phyloP scores from a whole-genome alignment of 257 asterid genomes.

The Vinca minor region DNA sequence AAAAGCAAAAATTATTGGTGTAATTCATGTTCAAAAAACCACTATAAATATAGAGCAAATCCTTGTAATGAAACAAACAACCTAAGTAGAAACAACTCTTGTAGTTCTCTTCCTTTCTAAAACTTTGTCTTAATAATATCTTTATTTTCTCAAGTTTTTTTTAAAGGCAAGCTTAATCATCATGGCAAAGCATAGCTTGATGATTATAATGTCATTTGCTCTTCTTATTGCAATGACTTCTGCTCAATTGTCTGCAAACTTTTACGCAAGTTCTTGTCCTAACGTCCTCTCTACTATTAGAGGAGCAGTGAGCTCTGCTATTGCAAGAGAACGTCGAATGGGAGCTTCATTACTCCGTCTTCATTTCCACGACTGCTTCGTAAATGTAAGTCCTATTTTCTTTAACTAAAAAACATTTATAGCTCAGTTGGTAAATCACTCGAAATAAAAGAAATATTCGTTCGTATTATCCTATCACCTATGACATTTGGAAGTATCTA shows the following conservation, averaged over 20 bases:
- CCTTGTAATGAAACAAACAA: background rate
- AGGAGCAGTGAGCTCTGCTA: conserved; percentile 42
- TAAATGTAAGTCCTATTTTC: conserved; percentile 16
- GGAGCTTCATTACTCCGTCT: conserved; percentile 30
- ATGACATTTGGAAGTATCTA: background rate
- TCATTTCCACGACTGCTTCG: conserved; percentile 31
- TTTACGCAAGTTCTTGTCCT: conserved; percentile 46
- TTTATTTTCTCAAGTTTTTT: background rate
- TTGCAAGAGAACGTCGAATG: conserved; percentile 21
- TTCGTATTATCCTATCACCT: too few relatives aligned
- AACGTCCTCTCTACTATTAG: conserved; percentile 36
- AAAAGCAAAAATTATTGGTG: background rate
- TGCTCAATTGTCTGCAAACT: conserved; percentile 39
- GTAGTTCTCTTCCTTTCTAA: background rate
- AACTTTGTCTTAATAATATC: background rate
- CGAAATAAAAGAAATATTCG: background rate
- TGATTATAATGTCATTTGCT: conserved; percentile 1
- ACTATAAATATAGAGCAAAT: background rate
- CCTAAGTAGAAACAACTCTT: too few relatives aligned
- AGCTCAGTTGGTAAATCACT: too few relatives aligned
- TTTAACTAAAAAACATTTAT: too few relatives aligned
- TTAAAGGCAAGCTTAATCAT: background rate
- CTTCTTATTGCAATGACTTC: background rate
- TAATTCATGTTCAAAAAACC: background rate
- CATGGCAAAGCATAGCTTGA: background rate